phyloP scores from a whole-genome alignment of 139 green algal genomes.

The Pycnococcus provasolii region DNA sequence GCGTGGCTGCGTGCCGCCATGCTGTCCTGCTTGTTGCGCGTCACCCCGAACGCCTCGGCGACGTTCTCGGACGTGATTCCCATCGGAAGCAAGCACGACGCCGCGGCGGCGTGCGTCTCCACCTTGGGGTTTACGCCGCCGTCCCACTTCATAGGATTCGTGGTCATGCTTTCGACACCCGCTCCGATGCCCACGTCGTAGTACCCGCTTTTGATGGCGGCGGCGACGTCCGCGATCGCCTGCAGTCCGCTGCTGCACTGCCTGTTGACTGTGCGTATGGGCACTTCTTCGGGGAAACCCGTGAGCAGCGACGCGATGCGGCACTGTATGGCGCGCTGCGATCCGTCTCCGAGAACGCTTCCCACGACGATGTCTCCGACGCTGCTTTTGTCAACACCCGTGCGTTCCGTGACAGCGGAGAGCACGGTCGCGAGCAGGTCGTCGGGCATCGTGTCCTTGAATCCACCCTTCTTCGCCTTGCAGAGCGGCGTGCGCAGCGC shows the following conservation, averaged over 20 bases:
- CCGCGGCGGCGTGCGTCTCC: constrained; percentile 47
- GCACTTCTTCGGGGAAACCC: constrained; percentile 81
- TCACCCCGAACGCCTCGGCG: constrained; percentile 60
- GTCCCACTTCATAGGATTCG: constrained; percentile 94
- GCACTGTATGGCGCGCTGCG: constrained; percentile 87
- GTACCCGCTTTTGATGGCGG: constrained; percentile 87
- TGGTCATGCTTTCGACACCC: constrained; percentile 88
- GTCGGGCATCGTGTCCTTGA: constrained; percentile 81
- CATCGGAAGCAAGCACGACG: constrained; percentile 93
- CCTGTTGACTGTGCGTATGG: constrained; percentile 91
- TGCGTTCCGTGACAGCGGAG: background rate
- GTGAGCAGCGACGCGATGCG: constrained; percentile 88
- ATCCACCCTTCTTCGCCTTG: constrained; percentile 73
- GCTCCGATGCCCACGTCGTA: constrained; percentile 86
- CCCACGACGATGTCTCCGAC: constrained; percentile 93
- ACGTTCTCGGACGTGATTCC: constrained; percentile 98
- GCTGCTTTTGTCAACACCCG: constrained; percentile 40
- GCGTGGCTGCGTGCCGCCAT: constrained; percentile 55
- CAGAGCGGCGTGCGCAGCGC: constrained; percentile 77
- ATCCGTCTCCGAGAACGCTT: constrained; percentile 76
- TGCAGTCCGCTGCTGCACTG: constrained; percentile 88
- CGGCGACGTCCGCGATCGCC: constrained; percentile 84
- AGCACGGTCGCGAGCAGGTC: constrained; percentile 67
- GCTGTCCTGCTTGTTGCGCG: constrained; percentile 53
- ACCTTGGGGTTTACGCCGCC: constrained; percentile 73